Percentiles rank a stretch among this genome's conserved stretches.
Conservation (phyloP, 2,329 filamentous ascomycete species). For the Chaetomiaceae sp. region DNA sequence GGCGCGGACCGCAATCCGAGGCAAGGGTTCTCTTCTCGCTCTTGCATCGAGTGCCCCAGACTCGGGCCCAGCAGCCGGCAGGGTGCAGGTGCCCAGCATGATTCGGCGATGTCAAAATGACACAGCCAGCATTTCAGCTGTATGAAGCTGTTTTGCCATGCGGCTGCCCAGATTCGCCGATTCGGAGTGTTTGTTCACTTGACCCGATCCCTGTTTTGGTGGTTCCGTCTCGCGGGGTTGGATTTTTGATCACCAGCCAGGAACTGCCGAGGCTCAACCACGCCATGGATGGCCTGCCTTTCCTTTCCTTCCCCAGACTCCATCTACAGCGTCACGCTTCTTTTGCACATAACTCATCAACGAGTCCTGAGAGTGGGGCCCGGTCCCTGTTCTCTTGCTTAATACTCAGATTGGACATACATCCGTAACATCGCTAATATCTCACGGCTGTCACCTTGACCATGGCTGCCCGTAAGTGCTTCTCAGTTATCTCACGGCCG, state of each 20-base stretch:
- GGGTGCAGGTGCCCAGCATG: too few species aligned
- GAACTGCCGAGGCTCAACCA: background rate
- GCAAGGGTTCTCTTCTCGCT: too few species aligned
- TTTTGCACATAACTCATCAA: background rate
- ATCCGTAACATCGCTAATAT: background rate
- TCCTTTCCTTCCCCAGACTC: background rate
- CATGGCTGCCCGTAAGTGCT: conserved; percentile 23
- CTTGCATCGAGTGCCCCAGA: too few species aligned
- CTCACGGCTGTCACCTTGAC: background rate
- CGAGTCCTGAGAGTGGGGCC: background rate
- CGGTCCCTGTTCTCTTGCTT: background rate
- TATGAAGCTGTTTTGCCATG: too few species aligned
- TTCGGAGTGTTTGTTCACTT: too few species aligned
- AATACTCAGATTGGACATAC: background rate
- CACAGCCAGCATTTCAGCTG: too few species aligned
- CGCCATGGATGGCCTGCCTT: background rate
- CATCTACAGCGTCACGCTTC: background rate
- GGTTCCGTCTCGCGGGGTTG: too few species aligned
- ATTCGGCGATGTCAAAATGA: too few species aligned
- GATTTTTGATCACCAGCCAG: background rate
- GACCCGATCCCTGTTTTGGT: background rate
- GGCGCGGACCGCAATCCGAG: too few species aligned
- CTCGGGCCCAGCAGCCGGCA: too few species aligned
- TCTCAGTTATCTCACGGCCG: background rate
- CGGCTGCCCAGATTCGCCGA: too few species aligned